These are phyloP conservation scores for Cudoniella acicularis DNA, from an alignment of 495 filamentous ascomycete genomes.

Conservation along the genomic window DNA sequence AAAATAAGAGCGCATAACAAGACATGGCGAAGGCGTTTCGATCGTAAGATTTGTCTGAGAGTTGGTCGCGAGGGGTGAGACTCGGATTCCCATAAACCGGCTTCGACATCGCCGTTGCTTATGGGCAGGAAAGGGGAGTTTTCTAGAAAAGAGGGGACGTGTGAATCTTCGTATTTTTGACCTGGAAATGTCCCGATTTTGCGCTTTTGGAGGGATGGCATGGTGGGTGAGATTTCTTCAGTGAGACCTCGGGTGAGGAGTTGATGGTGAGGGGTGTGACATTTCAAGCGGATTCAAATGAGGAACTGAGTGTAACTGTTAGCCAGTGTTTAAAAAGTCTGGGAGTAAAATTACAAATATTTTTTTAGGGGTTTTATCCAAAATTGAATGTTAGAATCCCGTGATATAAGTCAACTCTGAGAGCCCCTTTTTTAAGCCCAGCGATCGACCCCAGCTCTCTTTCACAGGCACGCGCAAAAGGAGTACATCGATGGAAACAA, in stretches of 20 bases:
- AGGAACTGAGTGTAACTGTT: neutral
- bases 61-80: slow-evolving; percentile 1
- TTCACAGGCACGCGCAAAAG: too few species aligned
- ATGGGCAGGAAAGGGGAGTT: slow-evolving; percentile 10
- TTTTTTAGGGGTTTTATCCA: too few species aligned
- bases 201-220: neutral
- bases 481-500: too few species aligned
- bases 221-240: neutral
- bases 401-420: too few species aligned
- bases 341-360: too few species aligned
- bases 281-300: neutral
- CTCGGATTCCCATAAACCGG: neutral
- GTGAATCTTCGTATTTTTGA: neutral
- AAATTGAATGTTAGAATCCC: too few species aligned
- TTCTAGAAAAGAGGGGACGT: slow-evolving; percentile 14
- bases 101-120: neutral
- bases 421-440: too few species aligned
- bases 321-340: too few species aligned
- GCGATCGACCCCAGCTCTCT: too few species aligned
- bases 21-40: slow-evolving; percentile 1
- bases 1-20: neutral
- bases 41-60: slow-evolving; percentile 2
- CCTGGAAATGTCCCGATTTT: neutral
- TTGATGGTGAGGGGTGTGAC: too few species aligned
- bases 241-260: neutral